Percentiles rank a stretch among this genome's conserved stretches.
Conservation (phyloP, 106 monocot species). For the Allium sativum region DNA sequence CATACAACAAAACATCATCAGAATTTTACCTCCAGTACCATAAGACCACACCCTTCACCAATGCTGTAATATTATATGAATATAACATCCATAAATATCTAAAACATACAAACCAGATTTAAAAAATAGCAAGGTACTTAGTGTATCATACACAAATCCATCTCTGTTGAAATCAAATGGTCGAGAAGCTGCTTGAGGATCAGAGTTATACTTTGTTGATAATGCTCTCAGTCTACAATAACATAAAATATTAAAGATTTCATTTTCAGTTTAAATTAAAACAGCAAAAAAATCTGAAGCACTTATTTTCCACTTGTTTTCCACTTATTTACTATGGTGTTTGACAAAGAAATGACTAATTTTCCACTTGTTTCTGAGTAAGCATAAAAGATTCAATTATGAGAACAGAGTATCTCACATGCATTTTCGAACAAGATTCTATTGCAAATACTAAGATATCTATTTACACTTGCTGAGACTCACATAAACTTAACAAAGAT, state of each 20-base stretch:
- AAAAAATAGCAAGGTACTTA: constrained; percentile 3
- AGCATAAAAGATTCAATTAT: too few species aligned
- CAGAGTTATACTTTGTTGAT: constrained; percentile 67
- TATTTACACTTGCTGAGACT: too few species aligned
- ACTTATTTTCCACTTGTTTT: too few species aligned
- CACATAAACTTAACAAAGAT: too few species aligned
- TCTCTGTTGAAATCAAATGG: constrained; percentile 96
- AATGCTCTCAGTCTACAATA: constrained; percentile 74
- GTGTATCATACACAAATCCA: constrained; percentile 81
- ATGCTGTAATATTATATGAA: constrained; percentile 44
- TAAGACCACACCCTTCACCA: constrained; percentile 83
- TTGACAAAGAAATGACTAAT: too few species aligned
- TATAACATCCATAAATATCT: background rate
- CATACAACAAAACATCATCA: background rate
- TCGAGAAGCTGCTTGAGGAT: constrained; percentile 63
- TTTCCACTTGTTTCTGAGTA: too few species aligned
- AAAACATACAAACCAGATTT: background rate
- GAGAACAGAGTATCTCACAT: too few species aligned
- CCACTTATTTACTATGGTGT: too few species aligned
- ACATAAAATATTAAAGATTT: background rate
- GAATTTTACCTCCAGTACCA: constrained; percentile 83
- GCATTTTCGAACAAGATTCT: too few species aligned
- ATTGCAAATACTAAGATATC: too few species aligned
- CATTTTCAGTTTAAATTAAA: background rate
- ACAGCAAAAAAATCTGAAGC: background rate